Conservation (phyloP, 2,329 filamentous ascomycete genomes). For the Alternaria sp. region DNA sequence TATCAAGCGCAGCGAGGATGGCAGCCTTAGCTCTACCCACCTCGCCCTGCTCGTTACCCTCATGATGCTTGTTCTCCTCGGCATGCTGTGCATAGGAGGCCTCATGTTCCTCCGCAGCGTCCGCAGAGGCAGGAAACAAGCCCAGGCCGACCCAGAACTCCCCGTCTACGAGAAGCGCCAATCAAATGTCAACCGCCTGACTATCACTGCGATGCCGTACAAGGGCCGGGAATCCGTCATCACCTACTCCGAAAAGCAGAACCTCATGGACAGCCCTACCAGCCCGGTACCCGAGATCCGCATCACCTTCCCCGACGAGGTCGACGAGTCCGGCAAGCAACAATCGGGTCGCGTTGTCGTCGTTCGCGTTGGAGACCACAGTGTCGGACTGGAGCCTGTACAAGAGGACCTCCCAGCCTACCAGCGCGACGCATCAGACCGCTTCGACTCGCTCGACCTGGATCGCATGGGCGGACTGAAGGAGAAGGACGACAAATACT, state of each 20-base stretch:
- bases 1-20: constrained; percentile 56
- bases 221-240: constrained; percentile 71
- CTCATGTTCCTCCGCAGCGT: constrained; percentile 77
- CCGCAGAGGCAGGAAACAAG: constrained; percentile 55
- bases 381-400: constrained; percentile 87
- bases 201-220: constrained; percentile 54
- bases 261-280: constrained; percentile 77
- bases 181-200: constrained; percentile 63
- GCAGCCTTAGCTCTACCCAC: constrained; percentile 65
- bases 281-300: constrained; percentile 91
- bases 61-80: constrained; percentile 77
- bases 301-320: constrained; percentile 97
- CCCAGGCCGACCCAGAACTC: constrained; percentile 58
- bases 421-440: constrained; percentile 76
- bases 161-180: constrained; percentile 70
- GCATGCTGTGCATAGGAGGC: constrained; percentile 68
- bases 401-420: constrained; percentile 84
- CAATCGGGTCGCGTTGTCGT: constrained; percentile 89
- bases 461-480: constrained; percentile 92
- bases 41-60: constrained; percentile 81
- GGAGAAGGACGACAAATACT: constrained; percentile 75
- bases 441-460: constrained; percentile 94
- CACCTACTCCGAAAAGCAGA: constrained; percentile 79
- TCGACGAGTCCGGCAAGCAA: constrained; percentile 79
- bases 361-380: constrained; percentile 86